Base-by-base conservation (phyloP, 352 stramenopile species). In the Globisporangium middletonii region DNA sequence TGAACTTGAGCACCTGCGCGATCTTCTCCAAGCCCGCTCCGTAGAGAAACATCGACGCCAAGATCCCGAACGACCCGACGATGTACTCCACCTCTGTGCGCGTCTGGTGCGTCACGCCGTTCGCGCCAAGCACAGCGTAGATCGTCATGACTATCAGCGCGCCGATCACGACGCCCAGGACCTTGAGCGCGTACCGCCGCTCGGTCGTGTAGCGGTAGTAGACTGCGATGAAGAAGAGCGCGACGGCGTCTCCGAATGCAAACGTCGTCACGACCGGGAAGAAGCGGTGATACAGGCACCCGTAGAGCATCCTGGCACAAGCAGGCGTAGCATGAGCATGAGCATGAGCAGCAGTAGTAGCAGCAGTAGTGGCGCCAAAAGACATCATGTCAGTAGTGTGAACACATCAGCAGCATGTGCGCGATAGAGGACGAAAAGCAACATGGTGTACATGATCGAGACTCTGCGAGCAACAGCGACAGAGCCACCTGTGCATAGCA, bases 151-250 rank as follows among this genome's bases (percentile, higher is more conserved):
- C 28, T 7, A 64, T 4, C 6, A 83, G 50, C 4, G 69, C 44
- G 12, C 60, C 59, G 8, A 68, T 54, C 2, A 53, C 60, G 11
- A 64, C 33, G 6, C 53, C 51, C 26, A 77, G 52, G 13, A 74
- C 67, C 11, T 65, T 65, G 27, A 65, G 67, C 27, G 78, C 68
- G 50, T 82, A 78, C 53, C 56, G 65, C 46, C 60, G 60, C 18
- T 82, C 66, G 11, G 68, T 57, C 1, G 68, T 66, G 67, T 74
- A 81, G 13, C 59, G 57, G 59, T 80, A 85, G 63, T 84, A 86
- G 30, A 84, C 47, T 8, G 67, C 35, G 37, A 88, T 74, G 66
- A 80, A 88, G 23, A 62, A 28, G 42, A 80, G 23, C 15, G 68
- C 62, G 2, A 77, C 49, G 15, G 78, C 53, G 59, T 74, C 64